Base-by-base conservation (phyloP, 1,139 yeast species). In the Lodderomyces margitis region DNA sequence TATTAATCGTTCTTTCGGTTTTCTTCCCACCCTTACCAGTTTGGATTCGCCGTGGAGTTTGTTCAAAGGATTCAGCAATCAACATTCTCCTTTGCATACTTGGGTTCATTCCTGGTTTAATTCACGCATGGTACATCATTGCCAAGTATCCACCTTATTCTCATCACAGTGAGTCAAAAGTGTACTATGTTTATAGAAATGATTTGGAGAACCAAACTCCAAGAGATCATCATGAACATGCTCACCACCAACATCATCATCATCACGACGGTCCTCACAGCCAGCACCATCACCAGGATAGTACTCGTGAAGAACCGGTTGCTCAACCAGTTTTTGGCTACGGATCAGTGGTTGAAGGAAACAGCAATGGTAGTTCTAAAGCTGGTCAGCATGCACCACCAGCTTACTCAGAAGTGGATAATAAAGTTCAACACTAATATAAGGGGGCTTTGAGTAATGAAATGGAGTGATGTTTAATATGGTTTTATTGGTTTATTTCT, bases 1-100 rank as follows among this genome's bases (percentile, higher is more conserved):
- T 78, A 9, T 72, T 83, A 33, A 81, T 81, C 20, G 59, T 82
- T 0, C 54, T 83, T 11, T 81, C 87, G 1, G 75, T 83, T 21
- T 57, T 83, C 39, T 74, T 81, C 62, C 89, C 91, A 1, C 89
- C 91, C 0, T 64, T 83, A 40, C 87, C 89, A 0, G 89, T 83
- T 17, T 76, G 82, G 75, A 72, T 83, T 46, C 78, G 85, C 55
- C 66, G 81, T 43, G 89, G 89, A 1, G 43, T 81, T 25, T 81
- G 87, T 49, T 74, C 86, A 2, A 64, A 70, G 31, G 88, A 83
- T 56, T 70, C 83, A 9, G 57, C 81, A 12, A 77, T 83, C 46
- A 83, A 82, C 56, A 66, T 83, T 33, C 59, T 76, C 34, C 68
- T 83, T 32, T 77, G 81, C 45, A 48, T 80, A 19, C 60, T 83